A percentile compares a stretch with the other conserved stretches of the same genome.
Evolutionary conservation across 2,329 filamentous ascomycete species (phyloP).

Genomic region (Cercospora janseana): DNA sequence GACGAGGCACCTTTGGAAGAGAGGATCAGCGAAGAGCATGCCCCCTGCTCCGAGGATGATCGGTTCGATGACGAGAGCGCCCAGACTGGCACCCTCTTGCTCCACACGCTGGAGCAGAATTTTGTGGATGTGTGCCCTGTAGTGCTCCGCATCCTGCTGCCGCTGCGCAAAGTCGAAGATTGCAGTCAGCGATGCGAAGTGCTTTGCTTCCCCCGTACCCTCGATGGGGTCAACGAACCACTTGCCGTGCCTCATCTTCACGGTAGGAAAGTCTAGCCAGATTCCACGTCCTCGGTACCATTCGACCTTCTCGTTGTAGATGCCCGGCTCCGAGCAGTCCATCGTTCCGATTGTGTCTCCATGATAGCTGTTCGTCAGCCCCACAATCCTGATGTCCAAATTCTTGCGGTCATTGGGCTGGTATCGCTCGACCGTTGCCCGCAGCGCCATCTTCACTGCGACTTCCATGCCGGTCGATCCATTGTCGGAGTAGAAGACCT

Average conservation of each 20-base stretch:
- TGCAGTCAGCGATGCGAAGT: slow-evolving; percentile 52
- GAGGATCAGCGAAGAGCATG: slow-evolving; percentile 79
- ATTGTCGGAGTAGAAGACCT: slow-evolving; percentile 82
- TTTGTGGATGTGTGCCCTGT: slow-evolving; percentile 40
- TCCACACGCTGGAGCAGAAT: slow-evolving; percentile 50
- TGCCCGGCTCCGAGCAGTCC: slow-evolving; percentile 76
- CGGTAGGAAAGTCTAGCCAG: slow-evolving; percentile 77
- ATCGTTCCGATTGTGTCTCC: slow-evolving; percentile 87
- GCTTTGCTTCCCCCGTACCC: slow-evolving; percentile 39
- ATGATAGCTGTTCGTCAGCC: slow-evolving; percentile 78
- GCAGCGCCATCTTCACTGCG: slow-evolving; percentile 78
- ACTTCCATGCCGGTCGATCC: slow-evolving; percentile 82
- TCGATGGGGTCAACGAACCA: slow-evolving; percentile 63
- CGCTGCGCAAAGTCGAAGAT: slow-evolving; percentile 58
- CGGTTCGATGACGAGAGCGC: slow-evolving; percentile 76
- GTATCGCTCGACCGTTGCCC: slow-evolving; percentile 66
- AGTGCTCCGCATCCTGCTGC: slow-evolving; percentile 22
- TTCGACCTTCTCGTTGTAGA: slow-evolving; percentile 78
- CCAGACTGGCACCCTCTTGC: slow-evolving; percentile 64
- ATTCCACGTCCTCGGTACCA: slow-evolving; percentile 77
- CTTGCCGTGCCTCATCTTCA: slow-evolving; percentile 63
- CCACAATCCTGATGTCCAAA: slow-evolving; percentile 64
- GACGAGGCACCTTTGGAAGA: slow-evolving; percentile 73
- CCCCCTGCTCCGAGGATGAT: slow-evolving; percentile 78
- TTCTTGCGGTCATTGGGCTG: slow-evolving; percentile 43